Percentiles rank a stretch among this genome's conserved stretches.
Conservation (phyloP, 208 protist genomes). For the Perkinsela sp. region DNA sequence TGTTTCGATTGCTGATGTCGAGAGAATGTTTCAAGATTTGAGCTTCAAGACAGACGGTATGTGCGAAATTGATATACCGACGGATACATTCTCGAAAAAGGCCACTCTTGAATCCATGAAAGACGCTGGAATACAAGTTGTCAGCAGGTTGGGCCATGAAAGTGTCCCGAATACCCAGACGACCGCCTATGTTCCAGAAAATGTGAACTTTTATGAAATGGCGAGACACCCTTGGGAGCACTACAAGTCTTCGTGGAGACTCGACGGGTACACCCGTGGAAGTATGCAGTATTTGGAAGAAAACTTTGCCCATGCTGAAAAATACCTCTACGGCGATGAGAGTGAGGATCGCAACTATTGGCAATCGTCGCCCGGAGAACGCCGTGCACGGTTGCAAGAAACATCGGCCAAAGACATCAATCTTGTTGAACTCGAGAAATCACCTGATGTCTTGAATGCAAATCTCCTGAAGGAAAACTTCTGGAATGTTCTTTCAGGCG, state of each 20-base stretch:
- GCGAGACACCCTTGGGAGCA: conserved; percentile 59
- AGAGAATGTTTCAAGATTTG: conserved; percentile 13
- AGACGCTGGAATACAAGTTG: neutral
- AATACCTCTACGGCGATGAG: conserved; percentile 31
- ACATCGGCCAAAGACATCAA: conserved; percentile 5
- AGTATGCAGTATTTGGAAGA: conserved; percentile 45
- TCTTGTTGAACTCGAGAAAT: conserved; percentile 13
- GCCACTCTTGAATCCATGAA: neutral
- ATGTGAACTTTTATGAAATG: conserved; percentile 70
- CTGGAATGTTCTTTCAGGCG: conserved; percentile 16
- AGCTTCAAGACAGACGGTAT: conserved; percentile 22
- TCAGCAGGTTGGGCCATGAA: neutral
- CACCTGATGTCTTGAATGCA: conserved; percentile 11
- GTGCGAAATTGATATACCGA: conserved; percentile 14
- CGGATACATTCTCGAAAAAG: conserved; percentile 8
- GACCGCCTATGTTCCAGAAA: conserved; percentile 38
- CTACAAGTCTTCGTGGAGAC: conserved; percentile 32
- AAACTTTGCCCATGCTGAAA: conserved; percentile 43
- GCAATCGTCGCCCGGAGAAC: conserved; percentile 2
- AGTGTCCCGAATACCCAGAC: neutral
- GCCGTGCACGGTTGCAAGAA: conserved; percentile 4
- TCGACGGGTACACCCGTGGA: conserved; percentile 52
- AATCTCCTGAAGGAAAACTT: conserved; percentile 36
- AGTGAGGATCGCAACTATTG: conserved; percentile 36
- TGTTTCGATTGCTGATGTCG: conserved; percentile 13